Percentiles rank a stretch among this genome's conserved stretches.
phyloP scores from a whole-genome alignment of 257 asterid genomes.

The Apocynum venetum region DNA sequence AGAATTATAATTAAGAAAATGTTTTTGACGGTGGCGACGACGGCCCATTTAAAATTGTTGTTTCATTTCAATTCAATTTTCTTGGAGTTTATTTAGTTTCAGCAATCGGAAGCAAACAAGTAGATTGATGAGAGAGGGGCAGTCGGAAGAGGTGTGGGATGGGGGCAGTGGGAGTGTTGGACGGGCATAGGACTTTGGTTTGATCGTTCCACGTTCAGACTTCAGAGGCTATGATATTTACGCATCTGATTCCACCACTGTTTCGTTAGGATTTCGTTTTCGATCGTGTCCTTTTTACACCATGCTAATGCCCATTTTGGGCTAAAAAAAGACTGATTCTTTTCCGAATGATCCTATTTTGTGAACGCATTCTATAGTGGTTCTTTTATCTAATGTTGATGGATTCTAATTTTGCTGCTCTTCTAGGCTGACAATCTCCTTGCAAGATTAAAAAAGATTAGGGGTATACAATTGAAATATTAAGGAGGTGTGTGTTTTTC shows the following conservation, averaged over 20 bases:
- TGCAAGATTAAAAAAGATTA: too few species aligned
- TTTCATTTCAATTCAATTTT: constrained; percentile 15
- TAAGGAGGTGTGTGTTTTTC: too few species aligned
- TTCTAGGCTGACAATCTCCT: too few species aligned
- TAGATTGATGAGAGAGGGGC: background rate
- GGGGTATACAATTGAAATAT: too few species aligned
- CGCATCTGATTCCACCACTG: background rate
- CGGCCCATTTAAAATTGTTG: constrained; percentile 54
- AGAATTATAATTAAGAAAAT: constrained; percentile 23
- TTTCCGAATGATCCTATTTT: too few species aligned
- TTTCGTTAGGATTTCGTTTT: too few species aligned
- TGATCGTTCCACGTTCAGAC: background rate
- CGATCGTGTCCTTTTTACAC: too few species aligned
- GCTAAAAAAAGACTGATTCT: too few species aligned
- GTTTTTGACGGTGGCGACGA: constrained; percentile 25
- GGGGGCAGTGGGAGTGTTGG: background rate
- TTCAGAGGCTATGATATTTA: background rate
- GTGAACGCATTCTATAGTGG: too few species aligned
- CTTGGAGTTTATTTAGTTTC: background rate
- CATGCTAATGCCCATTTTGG: too few species aligned
- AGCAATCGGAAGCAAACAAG: constrained; percentile 9
- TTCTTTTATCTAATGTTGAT: too few species aligned
- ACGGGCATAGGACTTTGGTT: background rate
- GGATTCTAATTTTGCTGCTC: too few species aligned
- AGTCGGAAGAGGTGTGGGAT: background rate